Conservation (phyloP, 257 asterid species). For the Petrea volubilis region DNA sequence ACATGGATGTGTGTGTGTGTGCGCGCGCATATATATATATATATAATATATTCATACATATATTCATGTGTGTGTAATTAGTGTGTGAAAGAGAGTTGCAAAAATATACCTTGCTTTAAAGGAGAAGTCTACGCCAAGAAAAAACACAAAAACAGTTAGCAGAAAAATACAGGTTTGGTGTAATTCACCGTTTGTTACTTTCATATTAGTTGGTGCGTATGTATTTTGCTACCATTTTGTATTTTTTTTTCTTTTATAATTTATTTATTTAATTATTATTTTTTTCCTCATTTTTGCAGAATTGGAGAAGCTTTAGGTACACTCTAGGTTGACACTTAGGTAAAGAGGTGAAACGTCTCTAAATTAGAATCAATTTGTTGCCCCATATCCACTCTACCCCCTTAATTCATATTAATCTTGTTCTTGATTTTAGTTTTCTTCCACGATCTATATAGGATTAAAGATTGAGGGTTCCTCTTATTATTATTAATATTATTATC, state of each 20-base stretch:
- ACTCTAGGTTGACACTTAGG: conserved; percentile 66
- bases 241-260: not conserved
- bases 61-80: not conserved
- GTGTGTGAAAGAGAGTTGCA: conserved; percentile 14
- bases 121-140: conserved; percentile 36
- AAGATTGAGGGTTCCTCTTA: not conserved
- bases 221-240: not conserved
- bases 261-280: not conserved
- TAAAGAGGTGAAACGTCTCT: conserved; percentile 74
- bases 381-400: conserved; percentile 67
- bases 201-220: conserved; percentile 66
- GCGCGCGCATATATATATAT: too few species aligned
- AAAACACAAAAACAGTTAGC: conserved; percentile 6
- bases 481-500: not conserved
- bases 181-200: conserved; percentile 43
- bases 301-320: conserved; percentile 48
- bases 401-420: not conserved
- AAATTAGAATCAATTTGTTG: conserved; percentile 49
- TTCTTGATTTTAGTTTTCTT: not conserved
- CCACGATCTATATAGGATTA: too few species aligned
- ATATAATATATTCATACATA: too few species aligned
- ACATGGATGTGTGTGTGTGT: not conserved
- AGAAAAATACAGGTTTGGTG: conserved; percentile 31
- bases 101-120: conserved; percentile 27
- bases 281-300: not conserved